Conservation (phyloP, 345 rosid species). For the Lenwebbia sp. region DNA sequence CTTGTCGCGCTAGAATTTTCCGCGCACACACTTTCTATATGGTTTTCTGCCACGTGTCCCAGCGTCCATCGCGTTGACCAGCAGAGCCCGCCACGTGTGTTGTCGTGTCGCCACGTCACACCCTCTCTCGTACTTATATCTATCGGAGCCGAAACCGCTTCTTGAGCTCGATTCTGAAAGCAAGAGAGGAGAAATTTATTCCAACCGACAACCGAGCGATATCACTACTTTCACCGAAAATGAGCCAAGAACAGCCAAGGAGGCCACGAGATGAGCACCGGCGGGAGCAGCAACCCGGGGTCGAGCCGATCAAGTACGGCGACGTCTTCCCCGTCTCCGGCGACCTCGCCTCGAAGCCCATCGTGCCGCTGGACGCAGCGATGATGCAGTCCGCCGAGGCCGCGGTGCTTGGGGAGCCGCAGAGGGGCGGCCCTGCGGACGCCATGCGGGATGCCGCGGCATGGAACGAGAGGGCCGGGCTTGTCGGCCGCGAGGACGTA, state of each 20-base stretch:
- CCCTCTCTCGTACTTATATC: background rate
- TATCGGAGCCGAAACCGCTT: background rate
- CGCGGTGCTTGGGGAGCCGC: slow-evolving; percentile 4
- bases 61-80: too few relatives aligned
- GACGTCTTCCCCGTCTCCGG: slow-evolving; percentile 20
- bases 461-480: slow-evolving; percentile 16
- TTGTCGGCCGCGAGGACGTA: slow-evolving; percentile 3
- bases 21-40: too few relatives aligned
- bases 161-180: background rate
- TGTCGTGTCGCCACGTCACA: background rate
- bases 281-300: background rate
- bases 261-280: background rate
- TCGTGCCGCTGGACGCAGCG: slow-evolving; percentile 16
- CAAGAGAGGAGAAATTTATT: background rate
- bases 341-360: slow-evolving; percentile 14
- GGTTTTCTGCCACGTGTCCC: background rate
- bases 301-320: slow-evolving; percentile 14
- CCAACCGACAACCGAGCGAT: background rate
- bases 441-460: slow-evolving; percentile 8
- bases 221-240: background rate
- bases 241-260: slow-evolving; percentile 26
- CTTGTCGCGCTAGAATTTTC: background rate
- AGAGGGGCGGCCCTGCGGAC: slow-evolving; percentile 4
- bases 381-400: slow-evolving; percentile 21
- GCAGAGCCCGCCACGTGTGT: background rate